phyloP scores from a whole-genome alignment of 805 yeast species.

The Cyberlindnera japonica region DNA sequence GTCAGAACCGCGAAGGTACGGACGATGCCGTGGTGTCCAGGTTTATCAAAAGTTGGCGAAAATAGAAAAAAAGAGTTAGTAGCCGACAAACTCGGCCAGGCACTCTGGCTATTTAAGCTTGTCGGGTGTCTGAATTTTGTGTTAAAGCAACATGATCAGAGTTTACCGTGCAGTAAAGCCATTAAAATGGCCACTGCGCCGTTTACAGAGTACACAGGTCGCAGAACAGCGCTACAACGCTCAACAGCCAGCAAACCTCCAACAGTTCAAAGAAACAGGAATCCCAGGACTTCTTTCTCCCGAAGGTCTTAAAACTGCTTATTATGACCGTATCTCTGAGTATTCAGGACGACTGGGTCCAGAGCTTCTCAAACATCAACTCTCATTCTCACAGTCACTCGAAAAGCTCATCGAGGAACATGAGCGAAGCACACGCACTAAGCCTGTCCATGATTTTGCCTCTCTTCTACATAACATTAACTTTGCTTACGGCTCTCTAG shows the following conservation, averaged over 20 bases:
- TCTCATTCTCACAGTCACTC: conserved; percentile 16
- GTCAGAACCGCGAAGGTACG: too few relatives aligned
- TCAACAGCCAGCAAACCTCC: conserved; percentile 12
- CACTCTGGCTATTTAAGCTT: too few relatives aligned
- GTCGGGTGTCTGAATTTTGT: too few relatives aligned
- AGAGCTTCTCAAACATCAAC: conserved; percentile 5
- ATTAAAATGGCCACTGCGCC: conserved; percentile 4
- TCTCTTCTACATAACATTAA: conserved; percentile 36
- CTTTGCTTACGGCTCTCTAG: conserved; percentile 35
- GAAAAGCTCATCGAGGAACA: conserved; percentile 25
- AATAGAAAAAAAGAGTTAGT: background rate
- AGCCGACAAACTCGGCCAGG: too few relatives aligned
- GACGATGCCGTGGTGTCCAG: background rate
- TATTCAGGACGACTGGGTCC: conserved; percentile 27
- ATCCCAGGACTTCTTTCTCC: conserved; percentile 48
- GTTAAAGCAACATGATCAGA: background rate
- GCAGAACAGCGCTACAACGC: conserved; percentile 8
- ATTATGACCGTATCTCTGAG: conserved; percentile 42
- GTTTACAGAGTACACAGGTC: conserved; percentile 12
- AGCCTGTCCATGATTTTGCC: conserved; percentile 35
- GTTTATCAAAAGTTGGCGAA: background rate
- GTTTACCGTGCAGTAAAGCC: background rate
- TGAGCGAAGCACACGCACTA: conserved; percentile 29
- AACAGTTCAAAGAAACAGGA: conserved; percentile 30
- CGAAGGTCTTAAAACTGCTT: conserved; percentile 46